Percentiles rank a stretch among this genome's conserved stretches.
Evolutionary conservation across 177 flowering plant genomes (phyloP).

Genomic region (Vitis hybrid): DNA sequence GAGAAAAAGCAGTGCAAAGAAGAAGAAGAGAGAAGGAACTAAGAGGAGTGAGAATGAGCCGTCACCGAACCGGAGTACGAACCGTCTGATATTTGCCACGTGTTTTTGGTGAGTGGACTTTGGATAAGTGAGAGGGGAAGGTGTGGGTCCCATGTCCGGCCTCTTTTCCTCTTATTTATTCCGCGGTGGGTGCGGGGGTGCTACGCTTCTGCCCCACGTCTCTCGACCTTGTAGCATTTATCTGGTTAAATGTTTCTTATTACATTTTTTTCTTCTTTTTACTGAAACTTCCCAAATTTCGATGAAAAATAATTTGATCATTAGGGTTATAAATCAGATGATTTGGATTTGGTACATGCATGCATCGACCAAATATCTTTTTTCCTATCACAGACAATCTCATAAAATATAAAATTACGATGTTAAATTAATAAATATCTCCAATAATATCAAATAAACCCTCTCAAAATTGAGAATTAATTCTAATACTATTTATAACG

Average conservation of each 20-base stretch:
- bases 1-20: neutral
- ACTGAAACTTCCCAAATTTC: too few relatives aligned
- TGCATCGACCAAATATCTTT: too few relatives aligned
- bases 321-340: neutral
- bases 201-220: neutral
- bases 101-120: neutral
- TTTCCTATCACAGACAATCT: too few relatives aligned
- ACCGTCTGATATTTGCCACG: constrained; percentile 1
- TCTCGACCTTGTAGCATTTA: too few relatives aligned
- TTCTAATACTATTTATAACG: too few relatives aligned
- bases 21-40: neutral
- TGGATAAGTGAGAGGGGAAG: neutral
- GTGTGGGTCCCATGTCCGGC: neutral
- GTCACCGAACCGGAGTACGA: neutral
- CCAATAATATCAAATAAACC: too few relatives aligned
- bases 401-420: too few relatives aligned
- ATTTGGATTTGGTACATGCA: too few relatives aligned
- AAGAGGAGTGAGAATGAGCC: neutral
- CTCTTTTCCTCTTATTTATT: neutral
- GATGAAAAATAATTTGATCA: neutral
- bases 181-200: neutral
- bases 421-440: too few relatives aligned
- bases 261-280: too few relatives aligned
- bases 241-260: neutral
- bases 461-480: accelerated